Conservation (phyloP, 306 rosid species). For the Bauhinia variegata region DNA sequence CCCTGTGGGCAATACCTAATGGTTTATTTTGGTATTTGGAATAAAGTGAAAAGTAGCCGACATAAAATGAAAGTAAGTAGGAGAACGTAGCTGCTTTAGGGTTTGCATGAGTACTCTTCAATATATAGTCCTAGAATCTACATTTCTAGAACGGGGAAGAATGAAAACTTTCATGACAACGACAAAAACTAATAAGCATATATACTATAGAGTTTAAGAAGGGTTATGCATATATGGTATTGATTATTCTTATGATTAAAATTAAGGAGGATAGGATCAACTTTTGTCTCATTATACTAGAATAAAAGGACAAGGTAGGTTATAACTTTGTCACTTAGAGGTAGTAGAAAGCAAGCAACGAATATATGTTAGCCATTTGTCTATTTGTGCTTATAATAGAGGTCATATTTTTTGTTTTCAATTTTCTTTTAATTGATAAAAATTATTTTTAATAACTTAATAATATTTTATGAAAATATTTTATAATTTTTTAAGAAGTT, state of each 20-base stretch:
- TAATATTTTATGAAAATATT: too few species aligned
- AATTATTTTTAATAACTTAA: too few species aligned
- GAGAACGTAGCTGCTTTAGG: conserved; percentile 45
- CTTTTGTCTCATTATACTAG: conserved; percentile 71
- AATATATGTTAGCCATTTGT: conserved; percentile 62
- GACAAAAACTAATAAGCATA: conserved; percentile 20
- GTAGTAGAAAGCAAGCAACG: conserved; percentile 79
- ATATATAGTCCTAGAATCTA: conserved; percentile 47
- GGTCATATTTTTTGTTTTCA: too few species aligned
- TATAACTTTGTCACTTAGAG: conserved; percentile 50
- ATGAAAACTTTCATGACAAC: conserved; percentile 23
- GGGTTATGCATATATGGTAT: conserved; percentile 38
- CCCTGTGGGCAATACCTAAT: conserved; percentile 28
- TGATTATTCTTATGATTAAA: not conserved
- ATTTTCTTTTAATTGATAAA: too few species aligned
- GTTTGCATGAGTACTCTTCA: conserved; percentile 32
- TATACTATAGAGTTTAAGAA: conserved; percentile 25
- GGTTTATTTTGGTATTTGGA: too few species aligned
- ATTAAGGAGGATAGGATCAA: conserved; percentile 42
- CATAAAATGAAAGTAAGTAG: conserved; percentile 62
- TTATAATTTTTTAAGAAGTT: too few species aligned
- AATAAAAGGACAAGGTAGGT: conserved; percentile 42
- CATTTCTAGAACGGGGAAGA: conserved; percentile 41
- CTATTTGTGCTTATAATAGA: conserved; percentile 7
- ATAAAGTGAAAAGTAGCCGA: conserved; percentile 86